Percentiles rank a stretch among this genome's conserved stretches.
phyloP scores from a whole-genome alignment of 306 rosid species.

The Lupinus albus region DNA sequence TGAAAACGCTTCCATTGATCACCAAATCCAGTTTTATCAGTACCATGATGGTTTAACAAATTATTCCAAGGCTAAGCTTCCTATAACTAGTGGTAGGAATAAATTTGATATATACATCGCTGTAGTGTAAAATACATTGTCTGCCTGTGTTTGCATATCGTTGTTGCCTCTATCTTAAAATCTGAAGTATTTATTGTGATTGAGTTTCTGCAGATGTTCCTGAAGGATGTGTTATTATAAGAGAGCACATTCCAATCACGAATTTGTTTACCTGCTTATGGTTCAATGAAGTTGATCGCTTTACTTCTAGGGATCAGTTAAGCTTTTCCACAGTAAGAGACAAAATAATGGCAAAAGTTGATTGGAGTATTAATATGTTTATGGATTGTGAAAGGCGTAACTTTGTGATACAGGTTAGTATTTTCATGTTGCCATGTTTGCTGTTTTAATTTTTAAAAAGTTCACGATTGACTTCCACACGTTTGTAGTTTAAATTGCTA shows the following conservation, averaged over 20 bases:
- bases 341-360: slow-evolving; percentile 73
- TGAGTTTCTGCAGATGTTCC: slow-evolving; percentile 85
- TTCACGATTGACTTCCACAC: neutral
- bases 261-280: slow-evolving; percentile 91
- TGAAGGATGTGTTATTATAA: slow-evolving; percentile 91
- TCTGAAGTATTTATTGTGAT: slow-evolving; percentile 31
- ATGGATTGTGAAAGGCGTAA: slow-evolving; percentile 95
- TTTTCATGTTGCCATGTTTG: slow-evolving; percentile 32
- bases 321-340: slow-evolving; percentile 94
- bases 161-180: slow-evolving; percentile 21
- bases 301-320: slow-evolving; percentile 93
- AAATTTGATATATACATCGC: slow-evolving; percentile 13
- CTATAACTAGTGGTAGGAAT: slow-evolving; percentile 87
- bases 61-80: slow-evolving; percentile 81
- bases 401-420: slow-evolving; percentile 83
- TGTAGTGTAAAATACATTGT: slow-evolving; percentile 37
- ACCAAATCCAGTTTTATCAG: slow-evolving; percentile 77
- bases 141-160: neutral
- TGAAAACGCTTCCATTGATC: slow-evolving; percentile 77
- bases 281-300: slow-evolving; percentile 98
- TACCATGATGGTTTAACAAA: slow-evolving; percentile 76
- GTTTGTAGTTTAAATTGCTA: neutral
- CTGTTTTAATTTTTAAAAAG: slow-evolving; percentile 16
- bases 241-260: slow-evolving; percentile 93
- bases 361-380: slow-evolving; percentile 83